phyloP scores from a whole-genome alignment of 768 basidiomycete genomes.

The Gloeostereum incarnatum region DNA sequence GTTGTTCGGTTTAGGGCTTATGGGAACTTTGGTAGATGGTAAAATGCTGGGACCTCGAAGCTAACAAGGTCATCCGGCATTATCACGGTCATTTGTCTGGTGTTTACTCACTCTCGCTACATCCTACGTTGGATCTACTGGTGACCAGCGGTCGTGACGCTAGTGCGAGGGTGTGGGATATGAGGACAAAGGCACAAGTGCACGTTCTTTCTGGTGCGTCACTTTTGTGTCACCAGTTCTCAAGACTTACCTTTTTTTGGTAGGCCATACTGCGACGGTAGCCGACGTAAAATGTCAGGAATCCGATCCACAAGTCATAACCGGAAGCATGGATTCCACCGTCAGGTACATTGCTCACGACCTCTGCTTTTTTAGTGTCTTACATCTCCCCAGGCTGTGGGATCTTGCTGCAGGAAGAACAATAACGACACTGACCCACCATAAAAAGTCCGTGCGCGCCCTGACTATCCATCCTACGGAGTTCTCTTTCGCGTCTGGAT shows the following conservation, averaged over 20 bases:
- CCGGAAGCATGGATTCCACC: conserved; percentile 97
- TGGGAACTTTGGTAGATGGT: conserved; percentile 65
- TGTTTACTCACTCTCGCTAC: conserved; percentile 88
- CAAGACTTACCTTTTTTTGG: no score
- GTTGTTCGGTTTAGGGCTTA: conserved; percentile 3
- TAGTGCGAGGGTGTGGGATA: conserved; percentile 97
- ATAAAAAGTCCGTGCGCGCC: conserved; percentile 95
- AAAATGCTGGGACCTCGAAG: conserved; percentile 98
- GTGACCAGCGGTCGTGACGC: conserved; percentile 96
- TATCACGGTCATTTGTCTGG: conserved; percentile 98
- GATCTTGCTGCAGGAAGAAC: conserved; percentile 97
- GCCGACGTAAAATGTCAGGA: conserved; percentile 96
- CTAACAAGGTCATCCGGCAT: conserved; percentile 97
- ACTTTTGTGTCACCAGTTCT: no score
- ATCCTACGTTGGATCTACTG: conserved; percentile 92
- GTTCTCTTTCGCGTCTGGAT: conserved; percentile 92
- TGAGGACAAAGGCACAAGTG: conserved; percentile 95
- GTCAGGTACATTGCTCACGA: conserved; percentile 46
- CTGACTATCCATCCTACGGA: conserved; percentile 94
- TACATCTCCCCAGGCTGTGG: conserved; percentile 58
- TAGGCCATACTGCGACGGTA: conserved; percentile 94
- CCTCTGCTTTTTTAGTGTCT: not conserved
- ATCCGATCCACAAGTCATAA: conserved; percentile 96
- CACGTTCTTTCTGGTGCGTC: conserved; percentile 82
- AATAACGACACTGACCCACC: conserved; percentile 94